A percentile compares a stretch with the other conserved stretches of the same genome.
These are phyloP conservation scores for Dorcoceras hygrometricum DNA, from an alignment of 257 asterid genomes.

Conservation along the genomic window DNA sequence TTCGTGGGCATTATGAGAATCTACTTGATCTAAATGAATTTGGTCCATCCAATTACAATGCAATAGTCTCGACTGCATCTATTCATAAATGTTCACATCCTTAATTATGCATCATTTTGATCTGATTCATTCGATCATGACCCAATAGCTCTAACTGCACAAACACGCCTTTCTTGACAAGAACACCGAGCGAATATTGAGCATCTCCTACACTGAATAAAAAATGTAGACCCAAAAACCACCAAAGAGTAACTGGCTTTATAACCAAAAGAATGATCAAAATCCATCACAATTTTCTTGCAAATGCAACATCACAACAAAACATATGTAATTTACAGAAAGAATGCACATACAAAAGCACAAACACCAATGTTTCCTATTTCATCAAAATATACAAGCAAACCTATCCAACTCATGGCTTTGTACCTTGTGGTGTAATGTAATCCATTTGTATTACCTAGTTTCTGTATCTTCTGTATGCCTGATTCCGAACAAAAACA, in stretches of 20 bases:
- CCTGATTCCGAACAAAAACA: conserved; percentile 20
- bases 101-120: too few relatives aligned
- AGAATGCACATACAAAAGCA: conserved; percentile 3
- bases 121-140: too few relatives aligned
- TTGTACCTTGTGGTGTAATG: conserved; percentile 17
- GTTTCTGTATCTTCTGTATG: conserved; percentile 25
- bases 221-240: too few relatives aligned
- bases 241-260: conserved; percentile 1
- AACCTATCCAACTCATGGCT: conserved; percentile 25
- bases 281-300: neutral
- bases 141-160: too few relatives aligned
- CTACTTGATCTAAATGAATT: too few relatives aligned
- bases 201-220: too few relatives aligned
- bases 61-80: too few relatives aligned
- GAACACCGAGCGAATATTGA: too few relatives aligned
- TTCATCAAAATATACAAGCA: conserved; percentile 38
- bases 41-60: too few relatives aligned
- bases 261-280: neutral
- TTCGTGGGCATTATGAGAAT: too few relatives aligned
- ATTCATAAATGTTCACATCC: too few relatives aligned
- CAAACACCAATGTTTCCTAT: conserved; percentile 22
- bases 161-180: too few relatives aligned
- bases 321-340: conserved; percentile 1
- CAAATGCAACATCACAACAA: conserved; percentile 21
- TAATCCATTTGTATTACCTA: conserved; percentile 30